Evolutionary conservation across 805 yeast species (phyloP).

Genomic region (Ogataea salicorniae): DNA sequence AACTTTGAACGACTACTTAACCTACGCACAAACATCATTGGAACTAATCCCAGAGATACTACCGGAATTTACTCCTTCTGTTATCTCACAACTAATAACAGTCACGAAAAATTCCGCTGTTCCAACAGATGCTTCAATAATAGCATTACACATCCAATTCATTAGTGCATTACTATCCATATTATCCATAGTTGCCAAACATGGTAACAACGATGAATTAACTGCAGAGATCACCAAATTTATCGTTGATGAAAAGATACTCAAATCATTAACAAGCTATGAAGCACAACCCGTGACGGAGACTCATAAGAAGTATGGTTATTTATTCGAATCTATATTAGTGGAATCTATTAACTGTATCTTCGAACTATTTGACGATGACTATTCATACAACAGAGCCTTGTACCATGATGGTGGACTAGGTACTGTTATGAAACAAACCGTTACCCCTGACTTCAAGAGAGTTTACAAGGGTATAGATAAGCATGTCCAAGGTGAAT

Average conservation of each 20-base stretch:
- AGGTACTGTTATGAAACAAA: slow-evolving; percentile 34
- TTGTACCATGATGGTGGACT: slow-evolving; percentile 57
- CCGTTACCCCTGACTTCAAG: slow-evolving; percentile 43
- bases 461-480: slow-evolving; percentile 58
- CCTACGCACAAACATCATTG: slow-evolving; percentile 10
- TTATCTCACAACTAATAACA: slow-evolving; percentile 1
- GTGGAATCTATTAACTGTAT: slow-evolving; percentile 60
- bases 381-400: slow-evolving; percentile 60
- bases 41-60: slow-evolving; percentile 9
- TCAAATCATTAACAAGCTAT: slow-evolving; percentile 15
- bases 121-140: background rate
- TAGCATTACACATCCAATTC: slow-evolving; percentile 13
- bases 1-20: slow-evolving; percentile 14
- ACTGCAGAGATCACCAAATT: slow-evolving; percentile 20
- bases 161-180: slow-evolving; percentile 20
- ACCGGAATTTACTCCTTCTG: background rate
- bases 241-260: slow-evolving; percentile 22
- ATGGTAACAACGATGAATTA: slow-evolving; percentile 9
- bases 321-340: slow-evolving; percentile 27
- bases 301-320: slow-evolving; percentile 22
- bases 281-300: slow-evolving; percentile 11
- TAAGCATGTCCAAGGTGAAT: slow-evolving; percentile 49
- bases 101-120: background rate
- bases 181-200: slow-evolving; percentile 24
- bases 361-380: slow-evolving; percentile 80